Evolutionary conservation across 805 yeast genomes (phyloP).

Genomic region (Ogataea polymorpha): DNA sequence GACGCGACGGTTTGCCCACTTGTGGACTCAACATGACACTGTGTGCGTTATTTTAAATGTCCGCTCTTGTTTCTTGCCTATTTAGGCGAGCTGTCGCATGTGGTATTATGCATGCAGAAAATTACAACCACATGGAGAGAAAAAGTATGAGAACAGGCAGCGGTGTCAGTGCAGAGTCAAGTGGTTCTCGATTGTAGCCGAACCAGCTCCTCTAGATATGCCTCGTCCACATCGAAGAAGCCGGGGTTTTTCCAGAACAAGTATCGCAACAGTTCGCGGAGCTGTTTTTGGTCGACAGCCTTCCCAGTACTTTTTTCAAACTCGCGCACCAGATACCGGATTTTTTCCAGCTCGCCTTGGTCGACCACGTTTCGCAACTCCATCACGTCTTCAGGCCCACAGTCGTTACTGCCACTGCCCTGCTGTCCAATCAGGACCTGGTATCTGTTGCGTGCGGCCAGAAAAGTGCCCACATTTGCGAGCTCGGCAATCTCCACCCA

Average conservation of each 20-base stretch:
- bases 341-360: constrained; percentile 67
- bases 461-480: constrained; percentile 59
- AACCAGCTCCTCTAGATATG: constrained; percentile 39
- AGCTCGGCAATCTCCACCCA: constrained; percentile 75
- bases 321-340: constrained; percentile 63
- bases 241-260: constrained; percentile 55
- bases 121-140: neutral
- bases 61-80: neutral
- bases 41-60: neutral
- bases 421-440: constrained; percentile 83
- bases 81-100: neutral
- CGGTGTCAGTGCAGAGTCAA: neutral
- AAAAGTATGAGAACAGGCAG: neutral
- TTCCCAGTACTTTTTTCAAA: constrained; percentile 53
- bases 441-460: constrained; percentile 75
- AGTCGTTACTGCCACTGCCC: constrained; percentile 66
- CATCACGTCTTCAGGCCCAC: constrained; percentile 55
- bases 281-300: constrained; percentile 47
- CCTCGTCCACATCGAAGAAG: constrained; percentile 54
- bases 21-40: neutral
- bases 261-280: constrained; percentile 51
- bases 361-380: constrained; percentile 54
- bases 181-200: constrained; percentile 29
- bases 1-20: neutral
- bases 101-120: constrained; percentile 2